Percentiles rank a stretch among this genome's conserved stretches.
phyloP scores from a whole-genome alignment of 495 filamentous ascomycete species.

The Lasiosphaeria hispida region DNA sequence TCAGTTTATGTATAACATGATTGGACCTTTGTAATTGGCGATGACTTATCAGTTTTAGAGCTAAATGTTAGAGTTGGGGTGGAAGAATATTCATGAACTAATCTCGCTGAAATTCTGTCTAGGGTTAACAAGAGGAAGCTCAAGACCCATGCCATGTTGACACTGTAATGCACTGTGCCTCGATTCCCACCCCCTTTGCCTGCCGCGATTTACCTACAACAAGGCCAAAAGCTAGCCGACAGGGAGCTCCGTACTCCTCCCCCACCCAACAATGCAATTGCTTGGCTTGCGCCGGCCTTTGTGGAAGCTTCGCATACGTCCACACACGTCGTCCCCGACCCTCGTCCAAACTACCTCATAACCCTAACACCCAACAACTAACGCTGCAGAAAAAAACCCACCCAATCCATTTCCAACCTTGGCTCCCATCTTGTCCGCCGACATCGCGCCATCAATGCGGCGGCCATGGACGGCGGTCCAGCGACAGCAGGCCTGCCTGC shows the following conservation, averaged over 20 bases:
- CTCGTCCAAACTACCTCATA: not conserved
- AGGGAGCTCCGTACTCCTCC: not conserved
- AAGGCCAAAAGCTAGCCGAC: too few species aligned
- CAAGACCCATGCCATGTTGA: too few species aligned
- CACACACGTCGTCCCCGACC: not conserved
- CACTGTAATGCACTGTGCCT: not conserved
- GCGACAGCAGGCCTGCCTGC: constrained; percentile 17
- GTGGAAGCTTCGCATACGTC: not conserved
- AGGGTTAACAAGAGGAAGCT: too few species aligned
- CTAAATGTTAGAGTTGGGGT: too few species aligned
- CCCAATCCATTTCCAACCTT: not conserved
- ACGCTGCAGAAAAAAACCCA: not conserved
- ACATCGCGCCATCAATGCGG: constrained; percentile 10
- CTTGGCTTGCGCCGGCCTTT: not conserved
- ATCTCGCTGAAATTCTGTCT: too few species aligned
- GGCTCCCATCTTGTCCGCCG: not conserved
- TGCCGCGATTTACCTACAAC: not conserved
- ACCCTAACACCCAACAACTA: not conserved
- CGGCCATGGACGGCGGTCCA: constrained; percentile 18
- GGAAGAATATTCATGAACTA: too few species aligned
- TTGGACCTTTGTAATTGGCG: too few species aligned
- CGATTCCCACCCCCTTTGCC: not conserved
- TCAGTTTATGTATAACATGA: too few species aligned
- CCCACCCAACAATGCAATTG: too few species aligned
- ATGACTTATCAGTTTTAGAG: too few species aligned